Percentiles rank a stretch among this genome's conserved stretches.
Conservation (phyloP, 208 protist genomes). For the Acanthamoeba sp. region DNA sequence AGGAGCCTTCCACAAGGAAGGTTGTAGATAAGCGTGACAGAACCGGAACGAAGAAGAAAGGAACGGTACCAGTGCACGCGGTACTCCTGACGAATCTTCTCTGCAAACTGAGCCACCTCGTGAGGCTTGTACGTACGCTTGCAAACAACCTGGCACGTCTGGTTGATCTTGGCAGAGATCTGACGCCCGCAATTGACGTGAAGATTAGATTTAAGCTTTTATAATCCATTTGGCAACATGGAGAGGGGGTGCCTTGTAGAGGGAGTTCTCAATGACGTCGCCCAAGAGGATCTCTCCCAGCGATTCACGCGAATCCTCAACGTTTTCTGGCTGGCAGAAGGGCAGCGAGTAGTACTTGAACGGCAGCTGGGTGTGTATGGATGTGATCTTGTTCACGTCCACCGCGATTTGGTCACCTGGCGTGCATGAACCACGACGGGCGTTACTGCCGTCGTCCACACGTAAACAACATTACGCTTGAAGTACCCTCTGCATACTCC, state of each 20-base stretch:
- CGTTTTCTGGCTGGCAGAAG: conserved; percentile 88
- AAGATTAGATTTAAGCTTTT: no score
- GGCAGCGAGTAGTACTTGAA: conserved; percentile 95
- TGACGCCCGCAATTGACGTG: no score
- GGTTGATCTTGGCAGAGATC: conserved; percentile 54
- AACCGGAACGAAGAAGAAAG: background rate
- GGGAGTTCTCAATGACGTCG: conserved; percentile 95
- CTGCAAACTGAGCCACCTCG: conserved; percentile 4
- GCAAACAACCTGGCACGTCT: conserved; percentile 71
- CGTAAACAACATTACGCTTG: no score
- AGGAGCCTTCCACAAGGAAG: conserved; percentile 78
- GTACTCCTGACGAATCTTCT: conserved; percentile 80
- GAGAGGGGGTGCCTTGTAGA: conserved; percentile 90
- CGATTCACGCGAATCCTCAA: conserved; percentile 89
- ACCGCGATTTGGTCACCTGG: conserved; percentile 73
- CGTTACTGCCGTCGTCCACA: background rate
- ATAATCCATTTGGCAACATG: no score
- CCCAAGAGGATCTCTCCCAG: conserved; percentile 96
- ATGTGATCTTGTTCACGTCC: conserved; percentile 94
- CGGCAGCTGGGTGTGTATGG: conserved; percentile 92
- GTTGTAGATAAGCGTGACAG: background rate
- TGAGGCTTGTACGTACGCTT: conserved; percentile 74
- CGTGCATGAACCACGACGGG: no score
- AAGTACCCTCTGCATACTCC: conserved; percentile 79
- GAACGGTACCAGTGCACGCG: conserved; percentile 75